Evolutionary conservation across 768 basidiomycete species (phyloP).

Genomic region (Tephrocybe sp.): DNA sequence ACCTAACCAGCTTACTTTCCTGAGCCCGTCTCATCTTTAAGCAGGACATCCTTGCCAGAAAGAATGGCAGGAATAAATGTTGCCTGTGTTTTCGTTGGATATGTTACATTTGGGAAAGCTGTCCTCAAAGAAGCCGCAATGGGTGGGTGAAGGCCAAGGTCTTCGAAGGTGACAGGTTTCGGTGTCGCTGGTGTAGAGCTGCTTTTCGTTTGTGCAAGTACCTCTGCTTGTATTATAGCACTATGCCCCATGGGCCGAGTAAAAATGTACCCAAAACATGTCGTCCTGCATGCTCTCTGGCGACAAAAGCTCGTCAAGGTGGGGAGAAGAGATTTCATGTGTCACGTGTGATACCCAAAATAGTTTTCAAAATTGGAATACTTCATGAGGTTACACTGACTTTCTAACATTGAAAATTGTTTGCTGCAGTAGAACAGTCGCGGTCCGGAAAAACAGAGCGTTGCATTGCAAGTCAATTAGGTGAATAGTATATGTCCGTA

Average conservation of each 20-base stretch:
- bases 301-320: conserved; percentile 14
- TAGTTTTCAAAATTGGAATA: no score
- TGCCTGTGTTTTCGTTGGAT: conserved; percentile 59
- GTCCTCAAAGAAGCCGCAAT: conserved; percentile 47
- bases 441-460: not conserved
- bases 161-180: conserved; percentile 38
- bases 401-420: no score
- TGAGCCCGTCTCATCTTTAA: conserved; percentile 72
- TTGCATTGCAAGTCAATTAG: not conserved
- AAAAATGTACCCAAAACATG: conserved; percentile 4
- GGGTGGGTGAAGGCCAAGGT: conserved; percentile 48
- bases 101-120: conserved; percentile 60
- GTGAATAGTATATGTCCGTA: not conserved
- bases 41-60: conserved; percentile 53
- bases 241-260: conserved; percentile 25
- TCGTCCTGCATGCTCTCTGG: conserved; percentile 9
- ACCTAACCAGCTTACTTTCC: conserved; percentile 60
- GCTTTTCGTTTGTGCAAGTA: not conserved
- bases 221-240: conserved; percentile 19
- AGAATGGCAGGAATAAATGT: conserved; percentile 62
- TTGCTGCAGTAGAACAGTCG: no score
- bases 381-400: no score
- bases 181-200: not conserved
- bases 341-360: conserved; percentile 12
- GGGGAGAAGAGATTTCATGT: conserved; percentile 22